Evolutionary conservation across 1,139 yeast species (phyloP), one percentile per base, ranked within the genome.

Genomic region (Hyphopichia pseudoburtonii): DNA sequence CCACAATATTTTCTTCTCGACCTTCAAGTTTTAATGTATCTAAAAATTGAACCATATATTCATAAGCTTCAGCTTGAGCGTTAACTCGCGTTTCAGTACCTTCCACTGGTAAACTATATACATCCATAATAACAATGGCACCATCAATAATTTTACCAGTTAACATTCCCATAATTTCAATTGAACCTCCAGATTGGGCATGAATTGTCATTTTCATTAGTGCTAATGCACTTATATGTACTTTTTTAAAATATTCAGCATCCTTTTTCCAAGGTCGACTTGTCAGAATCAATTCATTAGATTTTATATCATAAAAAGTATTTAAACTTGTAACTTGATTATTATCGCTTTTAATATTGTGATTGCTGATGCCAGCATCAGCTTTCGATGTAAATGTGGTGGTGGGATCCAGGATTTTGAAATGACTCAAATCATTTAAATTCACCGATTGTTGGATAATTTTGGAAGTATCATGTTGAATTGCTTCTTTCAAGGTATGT

Each of bases 71-170:
- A 17, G 84, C 82, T 54, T 86, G 89, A 0, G 97, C 97, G 60
- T 92, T 92, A 23, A 92, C 98, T 39, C 97, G 63, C 0, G 97
- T 88, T 57, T 92, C 97, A 0, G 97, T 89, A 1, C 97, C 97
- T 60, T 87, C 95, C 1, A 90, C 97, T 0, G 97, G 97, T 32
- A 92, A 64, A 5, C 90, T 82, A 57, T 86, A 92, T 4, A 82
- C 83, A 56, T 90, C 97, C 73, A 82, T 73, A 1, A 92, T 85
- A 3, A 87, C 74, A 43, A 92, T 78, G 11, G 76, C 71, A 32
- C 73, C 63, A 1, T 68, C 75, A 3, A 72, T 61, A 9, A 86
- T 73, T 47, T 82, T 82, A 0, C 97, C 97, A 0, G 92, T 78
- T 61, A 92, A 70, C 83, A 89, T 85, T 3, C 97, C 97, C 97